Evolutionary conservation across 306 rosid species (phyloP), one percentile per base, ranked within the genome.

Genomic region (Rosa rugosa): DNA sequence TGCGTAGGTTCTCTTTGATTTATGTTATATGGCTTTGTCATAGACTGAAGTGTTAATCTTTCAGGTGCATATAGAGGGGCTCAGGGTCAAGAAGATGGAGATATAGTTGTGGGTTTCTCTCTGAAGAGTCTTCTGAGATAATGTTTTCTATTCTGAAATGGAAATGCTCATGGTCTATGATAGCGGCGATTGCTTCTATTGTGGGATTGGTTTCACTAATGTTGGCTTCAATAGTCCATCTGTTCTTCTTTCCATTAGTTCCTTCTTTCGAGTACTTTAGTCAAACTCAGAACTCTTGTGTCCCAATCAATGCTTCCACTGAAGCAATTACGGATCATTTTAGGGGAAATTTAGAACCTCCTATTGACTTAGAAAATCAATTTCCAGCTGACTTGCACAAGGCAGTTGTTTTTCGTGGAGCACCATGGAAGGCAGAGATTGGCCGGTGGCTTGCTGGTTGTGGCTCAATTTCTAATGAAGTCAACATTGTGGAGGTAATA

Each of bases 371-470:
- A 36, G 87, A 83, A 76, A 86, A 5, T 45, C 88, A 67, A 82
- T 92, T 92, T 84, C 89, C 93, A 25, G 72, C 87, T 69, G 97
- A 91, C 74, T 83, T 79, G 81, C 97, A 90, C 18, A 75, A 84
- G 23, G 92, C 92, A 7, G 92, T 88, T 83, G 84, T 86, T 77
- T 92, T 91, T 83, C 88, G 59, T 17, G 96, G 89, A 70, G 98
- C 94, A 12, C 98, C 98, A 16, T 95, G 99, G 99, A 92, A 90
- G 92, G 90, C 93, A 41, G 87, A 85, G 83, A 88, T 95, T 27
- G 99, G 99, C 42, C 87, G 64, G 76, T 95, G 99, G 99, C 91
- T 95, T 82, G 84, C 98, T 16, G 94, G 97, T 60, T 95, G 99
- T 69, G 87, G 86, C 86, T 79, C 87, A 62, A 34, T 85, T 73